phyloP scores from a whole-genome alignment of 805 yeast species.

The Torulaspora maleeae region DNA sequence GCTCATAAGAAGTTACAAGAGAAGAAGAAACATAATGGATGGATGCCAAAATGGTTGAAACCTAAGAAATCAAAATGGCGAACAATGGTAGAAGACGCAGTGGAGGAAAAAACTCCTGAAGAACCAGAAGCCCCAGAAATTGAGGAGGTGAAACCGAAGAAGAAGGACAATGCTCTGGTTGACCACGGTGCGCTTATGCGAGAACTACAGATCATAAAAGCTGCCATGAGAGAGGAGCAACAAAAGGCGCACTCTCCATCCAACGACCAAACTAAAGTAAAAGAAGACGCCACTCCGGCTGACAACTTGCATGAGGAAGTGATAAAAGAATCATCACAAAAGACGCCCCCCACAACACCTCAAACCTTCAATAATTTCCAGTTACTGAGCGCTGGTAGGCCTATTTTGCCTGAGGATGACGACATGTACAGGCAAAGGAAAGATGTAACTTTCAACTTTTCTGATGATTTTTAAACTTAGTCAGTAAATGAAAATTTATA shows the following conservation, averaged over 20 bases:
- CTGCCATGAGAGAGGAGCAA: conserved; percentile 25
- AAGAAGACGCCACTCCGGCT: neutral
- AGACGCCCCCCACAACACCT: conserved; percentile 2
- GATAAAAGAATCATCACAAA: neutral
- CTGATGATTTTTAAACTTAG: conserved; percentile 30
- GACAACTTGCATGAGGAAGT: neutral
- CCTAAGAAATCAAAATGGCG: conserved; percentile 58
- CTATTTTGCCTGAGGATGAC: conserved; percentile 30
- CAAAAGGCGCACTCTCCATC: neutral
- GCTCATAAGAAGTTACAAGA: conserved; percentile 59
- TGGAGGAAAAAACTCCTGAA: conserved; percentile 22
- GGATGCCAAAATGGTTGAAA: conserved; percentile 45
- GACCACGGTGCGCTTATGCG: conserved; percentile 32
- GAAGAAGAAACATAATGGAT: conserved; percentile 38
- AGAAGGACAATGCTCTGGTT: conserved; percentile 26
- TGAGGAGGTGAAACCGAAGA: conserved; percentile 12
- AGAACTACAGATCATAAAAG: conserved; percentile 25
- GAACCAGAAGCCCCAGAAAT: conserved; percentile 19
- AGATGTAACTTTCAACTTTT: conserved; percentile 27
- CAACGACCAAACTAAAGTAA: neutral
- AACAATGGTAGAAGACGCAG: conserved; percentile 51
- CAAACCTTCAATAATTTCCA: conserved; percentile 25
- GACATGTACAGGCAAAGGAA: conserved; percentile 21
- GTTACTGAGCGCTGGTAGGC: conserved; percentile 30
- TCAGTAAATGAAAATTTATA: no score